Evolutionary conservation across 2,329 filamentous ascomycete genomes (phyloP).

Genomic region (Shiraia bambusicola): DNA sequence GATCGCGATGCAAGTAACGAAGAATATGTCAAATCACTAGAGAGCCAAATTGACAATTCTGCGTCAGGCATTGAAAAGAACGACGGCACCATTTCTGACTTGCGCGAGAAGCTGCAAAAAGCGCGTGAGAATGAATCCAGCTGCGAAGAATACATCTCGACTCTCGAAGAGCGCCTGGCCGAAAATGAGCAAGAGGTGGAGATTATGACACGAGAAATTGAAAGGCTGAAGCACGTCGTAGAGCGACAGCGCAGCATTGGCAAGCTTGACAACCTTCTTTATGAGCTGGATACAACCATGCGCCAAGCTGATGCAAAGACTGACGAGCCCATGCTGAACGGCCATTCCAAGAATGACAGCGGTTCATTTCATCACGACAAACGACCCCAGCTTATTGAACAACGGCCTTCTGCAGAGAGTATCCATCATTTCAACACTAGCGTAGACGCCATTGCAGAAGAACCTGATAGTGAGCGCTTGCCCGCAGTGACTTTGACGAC

Average conservation of each 20-base stretch:
- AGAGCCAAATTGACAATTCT: conserved; percentile 85
- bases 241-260: conserved; percentile 93
- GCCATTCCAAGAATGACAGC: conserved; percentile 36
- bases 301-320: conserved; percentile 39
- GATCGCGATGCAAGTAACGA: conserved; percentile 92
- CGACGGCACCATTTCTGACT: conserved; percentile 76
- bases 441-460: conserved; percentile 42
- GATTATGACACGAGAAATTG: conserved; percentile 94
- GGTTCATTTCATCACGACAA: conserved; percentile 36
- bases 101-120: conserved; percentile 87
- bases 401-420: conserved; percentile 24
- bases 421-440: conserved; percentile 36
- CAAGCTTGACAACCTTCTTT: conserved; percentile 87
- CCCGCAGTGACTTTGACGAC: conserved; percentile 19
- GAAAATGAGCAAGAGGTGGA: conserved; percentile 96
- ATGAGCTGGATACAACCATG: conserved; percentile 79
- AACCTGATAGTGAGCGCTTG: conserved; percentile 35
- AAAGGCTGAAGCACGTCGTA: conserved; percentile 89
- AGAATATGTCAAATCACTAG: conserved; percentile 87
- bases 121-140: conserved; percentile 86
- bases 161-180: conserved; percentile 88
- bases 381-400: conserved; percentile 25
- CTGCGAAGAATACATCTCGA: conserved; percentile 96
- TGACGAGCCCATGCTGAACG: conserved; percentile 37
- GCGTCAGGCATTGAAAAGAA: conserved; percentile 93